A percentile compares a stretch with the other conserved stretches of the same genome.
Evolutionary conservation across 192 early-diverging fungal species (phyloP).

Genomic region (Linnemannia hyalina): DNA sequence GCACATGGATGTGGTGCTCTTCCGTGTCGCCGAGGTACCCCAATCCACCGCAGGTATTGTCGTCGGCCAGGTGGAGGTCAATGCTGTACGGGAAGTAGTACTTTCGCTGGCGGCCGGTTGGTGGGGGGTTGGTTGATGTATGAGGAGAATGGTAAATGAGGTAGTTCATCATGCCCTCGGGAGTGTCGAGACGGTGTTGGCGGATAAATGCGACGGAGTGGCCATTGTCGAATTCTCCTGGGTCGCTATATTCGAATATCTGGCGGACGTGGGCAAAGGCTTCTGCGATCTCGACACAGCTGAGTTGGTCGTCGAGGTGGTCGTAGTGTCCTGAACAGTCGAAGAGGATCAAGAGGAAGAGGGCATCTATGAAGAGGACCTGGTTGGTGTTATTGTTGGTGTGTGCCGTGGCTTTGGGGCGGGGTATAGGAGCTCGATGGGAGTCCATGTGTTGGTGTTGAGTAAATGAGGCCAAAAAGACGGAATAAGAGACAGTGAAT

Average conservation of each 20-base stretch:
- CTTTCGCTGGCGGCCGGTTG: background rate
- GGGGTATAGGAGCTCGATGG: background rate
- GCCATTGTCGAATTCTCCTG: background rate
- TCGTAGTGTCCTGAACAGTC: background rate
- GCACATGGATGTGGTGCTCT: background rate
- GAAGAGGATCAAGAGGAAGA: background rate
- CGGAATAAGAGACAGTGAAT: too few species aligned
- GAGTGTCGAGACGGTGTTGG: background rate
- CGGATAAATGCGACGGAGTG: background rate
- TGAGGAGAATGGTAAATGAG: background rate
- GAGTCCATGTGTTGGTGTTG: too few species aligned
- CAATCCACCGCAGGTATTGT: background rate
- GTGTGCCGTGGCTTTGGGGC: background rate
- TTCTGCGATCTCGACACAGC: background rate
- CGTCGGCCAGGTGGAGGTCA: background rate
- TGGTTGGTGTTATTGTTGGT: background rate
- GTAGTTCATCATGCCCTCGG: background rate
- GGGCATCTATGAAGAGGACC: background rate
- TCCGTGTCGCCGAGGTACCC: background rate
- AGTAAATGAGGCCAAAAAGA: too few species aligned
- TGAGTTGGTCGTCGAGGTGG: background rate
- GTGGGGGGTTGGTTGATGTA: background rate
- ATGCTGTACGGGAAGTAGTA: background rate
- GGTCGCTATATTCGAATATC: background rate
- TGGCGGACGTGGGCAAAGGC: background rate